phyloP scores from a whole-genome alignment of 73 alveolate species.

The Durusdinium trenchii region DNA sequence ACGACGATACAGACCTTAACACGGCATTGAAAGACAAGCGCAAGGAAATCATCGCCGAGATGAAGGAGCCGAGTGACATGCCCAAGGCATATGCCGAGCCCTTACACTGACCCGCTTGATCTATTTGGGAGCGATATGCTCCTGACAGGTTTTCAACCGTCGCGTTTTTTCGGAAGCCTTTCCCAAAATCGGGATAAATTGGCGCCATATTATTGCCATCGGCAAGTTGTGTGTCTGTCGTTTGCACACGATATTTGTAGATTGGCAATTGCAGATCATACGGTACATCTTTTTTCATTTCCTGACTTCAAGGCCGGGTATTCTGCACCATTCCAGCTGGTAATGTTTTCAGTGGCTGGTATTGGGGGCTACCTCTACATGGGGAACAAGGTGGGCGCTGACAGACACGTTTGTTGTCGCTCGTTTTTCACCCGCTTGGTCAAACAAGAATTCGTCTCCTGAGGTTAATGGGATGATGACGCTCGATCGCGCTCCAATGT shows the following conservation, averaged over 20 bases:
- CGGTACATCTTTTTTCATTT: too few relatives aligned
- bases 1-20: too few relatives aligned
- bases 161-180: too few relatives aligned
- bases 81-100: slow-evolving; percentile 27
- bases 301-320: slow-evolving; percentile 32
- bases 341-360: slow-evolving; percentile 87
- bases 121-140: too few relatives aligned
- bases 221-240: too few relatives aligned
- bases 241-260: too few relatives aligned
- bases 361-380: slow-evolving; percentile 84
- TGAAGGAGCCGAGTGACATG: slow-evolving; percentile 58
- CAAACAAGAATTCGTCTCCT: neutral
- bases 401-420: neutral
- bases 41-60: slow-evolving; percentile 89
- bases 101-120: slow-evolving; percentile 2
- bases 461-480: slow-evolving; percentile 51
- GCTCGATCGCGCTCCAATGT: neutral
- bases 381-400: slow-evolving; percentile 67
- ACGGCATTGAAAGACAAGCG: too few relatives aligned
- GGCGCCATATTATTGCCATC: too few relatives aligned
- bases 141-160: too few relatives aligned
- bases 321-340: slow-evolving; percentile 89
- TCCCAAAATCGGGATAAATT: too few relatives aligned
- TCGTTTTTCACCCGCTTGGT: neutral
- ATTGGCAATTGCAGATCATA: too few relatives aligned